A percentile compares a stretch with the other conserved stretches of the same genome.
Conservation (phyloP, 192 early-diverging fungal species). For the Backusella psychrophila region DNA sequence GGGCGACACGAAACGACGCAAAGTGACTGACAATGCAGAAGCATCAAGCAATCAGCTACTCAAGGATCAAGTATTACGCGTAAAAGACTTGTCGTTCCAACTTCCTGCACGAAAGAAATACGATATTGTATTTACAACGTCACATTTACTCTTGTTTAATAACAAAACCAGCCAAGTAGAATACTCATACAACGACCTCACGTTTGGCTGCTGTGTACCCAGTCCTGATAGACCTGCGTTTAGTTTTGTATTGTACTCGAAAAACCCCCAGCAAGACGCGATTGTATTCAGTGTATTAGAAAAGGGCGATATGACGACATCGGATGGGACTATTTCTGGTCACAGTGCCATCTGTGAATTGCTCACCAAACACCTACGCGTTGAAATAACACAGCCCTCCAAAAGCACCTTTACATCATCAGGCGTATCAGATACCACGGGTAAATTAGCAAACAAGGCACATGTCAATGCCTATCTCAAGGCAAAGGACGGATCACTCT, state of each 20-base stretch:
- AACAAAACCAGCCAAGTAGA: background rate
- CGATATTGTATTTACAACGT: background rate
- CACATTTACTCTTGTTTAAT: background rate
- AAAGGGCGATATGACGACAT: background rate
- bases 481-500: slow-evolving; percentile 38
- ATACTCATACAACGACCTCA: background rate
- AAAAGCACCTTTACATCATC: background rate
- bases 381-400: background rate
- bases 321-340: background rate
- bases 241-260: background rate
- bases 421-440: background rate
- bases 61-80: background rate
- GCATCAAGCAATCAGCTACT: background rate
- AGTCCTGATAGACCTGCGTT: slow-evolving; percentile 7
- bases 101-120: slow-evolving; percentile 6
- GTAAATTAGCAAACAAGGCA: background rate
- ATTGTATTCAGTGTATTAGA: background rate
- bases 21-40: background rate
- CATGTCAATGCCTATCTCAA: slow-evolving; percentile 29
- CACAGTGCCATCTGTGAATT: background rate
- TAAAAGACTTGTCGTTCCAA: slow-evolving; percentile 13
- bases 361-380: background rate
- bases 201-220: background rate
- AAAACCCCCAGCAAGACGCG: background rate
- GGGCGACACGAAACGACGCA: background rate